Percentiles rank a stretch among this genome's conserved stretches.
Evolutionary conservation across 768 basidiomycete genomes (phyloP).

Genomic region (Phaffia australis): DNA sequence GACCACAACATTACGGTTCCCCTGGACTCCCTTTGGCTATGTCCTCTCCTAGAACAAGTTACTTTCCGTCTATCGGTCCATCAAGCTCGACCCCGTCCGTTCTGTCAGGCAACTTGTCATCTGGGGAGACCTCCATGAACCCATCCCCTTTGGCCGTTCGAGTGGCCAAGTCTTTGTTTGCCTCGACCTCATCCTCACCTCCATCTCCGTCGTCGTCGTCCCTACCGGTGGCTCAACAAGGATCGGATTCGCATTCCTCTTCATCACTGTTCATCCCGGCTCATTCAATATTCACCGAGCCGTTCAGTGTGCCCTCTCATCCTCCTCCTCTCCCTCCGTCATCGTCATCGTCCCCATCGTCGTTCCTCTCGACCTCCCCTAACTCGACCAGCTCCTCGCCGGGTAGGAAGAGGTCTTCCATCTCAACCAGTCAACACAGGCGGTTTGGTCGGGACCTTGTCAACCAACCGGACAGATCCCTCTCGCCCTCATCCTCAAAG

Average conservation of each 20-base stretch:
- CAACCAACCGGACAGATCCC: too few relatives aligned
- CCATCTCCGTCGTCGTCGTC: slow-evolving; percentile 7
- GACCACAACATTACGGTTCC: not conserved
- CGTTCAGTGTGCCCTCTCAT: too few relatives aligned
- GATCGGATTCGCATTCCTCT: not conserved
- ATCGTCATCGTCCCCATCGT: not conserved
- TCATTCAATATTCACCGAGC: too few relatives aligned
- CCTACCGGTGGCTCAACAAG: not conserved
- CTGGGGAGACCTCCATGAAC: not conserved
- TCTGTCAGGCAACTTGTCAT: not conserved
- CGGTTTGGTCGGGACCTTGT: too few relatives aligned
- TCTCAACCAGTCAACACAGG: too few relatives aligned
- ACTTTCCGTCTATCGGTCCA: not conserved
- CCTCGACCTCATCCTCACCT: slow-evolving; percentile 3
- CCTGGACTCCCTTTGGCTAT: not conserved
- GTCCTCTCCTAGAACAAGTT: slow-evolving; percentile 1
- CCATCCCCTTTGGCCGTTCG: slow-evolving; percentile 4
- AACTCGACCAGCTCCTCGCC: slow-evolving; percentile 7
- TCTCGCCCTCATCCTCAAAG: too few relatives aligned
- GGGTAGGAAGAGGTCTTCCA: slow-evolving; percentile 1
- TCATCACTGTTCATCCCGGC: too few relatives aligned
- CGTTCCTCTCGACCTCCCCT: not conserved
- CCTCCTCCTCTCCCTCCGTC: slow-evolving; percentile 8
- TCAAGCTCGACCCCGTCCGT: too few relatives aligned
- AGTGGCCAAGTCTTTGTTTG: not conserved